These are phyloP conservation scores for Candida silvicultrix DNA, from an alignment of 805 yeast genomes.

Conservation along the genomic window DNA sequence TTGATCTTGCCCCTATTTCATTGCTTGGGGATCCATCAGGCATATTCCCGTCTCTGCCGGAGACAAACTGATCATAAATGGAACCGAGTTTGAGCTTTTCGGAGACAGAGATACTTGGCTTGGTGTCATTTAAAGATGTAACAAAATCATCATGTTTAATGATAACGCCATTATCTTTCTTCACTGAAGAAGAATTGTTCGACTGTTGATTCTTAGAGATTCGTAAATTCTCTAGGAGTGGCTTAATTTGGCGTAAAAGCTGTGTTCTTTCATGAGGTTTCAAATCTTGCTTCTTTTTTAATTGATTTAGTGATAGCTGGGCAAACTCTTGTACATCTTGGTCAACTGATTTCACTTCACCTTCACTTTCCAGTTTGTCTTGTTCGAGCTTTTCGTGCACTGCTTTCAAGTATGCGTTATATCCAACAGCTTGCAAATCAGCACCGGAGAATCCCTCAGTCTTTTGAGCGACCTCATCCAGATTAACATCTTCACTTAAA, in stretches of 20 bases:
- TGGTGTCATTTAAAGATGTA: conserved; percentile 66
- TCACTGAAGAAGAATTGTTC: conserved; percentile 2
- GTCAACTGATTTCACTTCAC: conserved; percentile 9
- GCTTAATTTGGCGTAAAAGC: conserved; percentile 36
- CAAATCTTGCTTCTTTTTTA: conserved; percentile 14
- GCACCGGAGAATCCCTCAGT: conserved; percentile 91
- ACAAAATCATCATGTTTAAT: conserved; percentile 51
- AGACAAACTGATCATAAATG: conserved; percentile 68
- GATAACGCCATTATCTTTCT: conserved; percentile 27
- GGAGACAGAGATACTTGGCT: conserved; percentile 77
- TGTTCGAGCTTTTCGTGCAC: conserved; percentile 62
- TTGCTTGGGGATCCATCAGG: conserved; percentile 77
- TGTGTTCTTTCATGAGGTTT: conserved; percentile 36
- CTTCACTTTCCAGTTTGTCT: conserved; percentile 28
- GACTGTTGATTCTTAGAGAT: conserved; percentile 1
- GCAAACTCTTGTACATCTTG: conserved; percentile 32
- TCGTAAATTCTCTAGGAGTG: conserved; percentile 22
- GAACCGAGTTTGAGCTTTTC: conserved; percentile 57
- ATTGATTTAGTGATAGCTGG: conserved; percentile 27
- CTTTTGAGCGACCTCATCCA: conserved; percentile 45
- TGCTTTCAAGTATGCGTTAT: conserved; percentile 86
- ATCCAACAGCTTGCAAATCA: conserved; percentile 86
- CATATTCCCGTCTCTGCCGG: conserved; percentile 80
- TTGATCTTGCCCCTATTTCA: conserved; percentile 80
- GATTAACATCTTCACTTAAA: conserved; percentile 40